Evolutionary conservation across 371 early-diverging fungal genomes (phyloP).

Genomic region (Mortierella sp.): DNA sequence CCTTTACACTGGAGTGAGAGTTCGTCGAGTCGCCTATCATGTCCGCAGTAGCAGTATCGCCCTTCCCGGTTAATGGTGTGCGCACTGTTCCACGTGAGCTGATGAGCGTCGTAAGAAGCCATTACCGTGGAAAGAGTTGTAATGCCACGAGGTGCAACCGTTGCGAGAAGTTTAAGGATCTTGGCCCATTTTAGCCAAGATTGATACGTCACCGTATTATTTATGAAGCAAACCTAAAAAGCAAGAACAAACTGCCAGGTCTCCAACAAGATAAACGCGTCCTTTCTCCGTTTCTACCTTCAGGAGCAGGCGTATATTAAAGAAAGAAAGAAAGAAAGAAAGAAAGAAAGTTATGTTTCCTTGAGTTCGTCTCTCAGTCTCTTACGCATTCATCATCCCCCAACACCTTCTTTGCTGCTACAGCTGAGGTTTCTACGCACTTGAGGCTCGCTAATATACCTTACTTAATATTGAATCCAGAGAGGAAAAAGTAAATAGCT

Average conservation of each 20-base stretch:
- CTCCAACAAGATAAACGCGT: not conserved
- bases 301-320: no score
- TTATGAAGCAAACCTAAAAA: no score
- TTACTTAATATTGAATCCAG: not conserved
- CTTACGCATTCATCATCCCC: not conserved
- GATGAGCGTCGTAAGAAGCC: conserved; percentile 25
- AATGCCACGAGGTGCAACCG: no score
- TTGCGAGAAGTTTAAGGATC: no score
- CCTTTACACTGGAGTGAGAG: conserved; percentile 72
- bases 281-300: not conserved
- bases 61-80: conserved; percentile 75
- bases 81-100: conserved; percentile 69
- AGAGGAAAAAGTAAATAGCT: not conserved
- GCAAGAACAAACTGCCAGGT: no score
- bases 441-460: not conserved
- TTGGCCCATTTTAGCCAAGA: no score
- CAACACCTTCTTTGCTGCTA: not conserved
- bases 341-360: not conserved
- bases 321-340: no score
- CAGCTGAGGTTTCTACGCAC: not conserved
- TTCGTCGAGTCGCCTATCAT: conserved; percentile 71
- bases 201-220: no score
- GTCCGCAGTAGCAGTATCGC: conserved; percentile 76
- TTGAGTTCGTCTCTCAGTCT: not conserved
- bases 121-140: not conserved